Percentiles rank a stretch among this genome's conserved stretches.
These are phyloP conservation scores for Hordeum marinum DNA, from an alignment of 176 grass and related monocot genomes.

Conservation along the genomic window DNA sequence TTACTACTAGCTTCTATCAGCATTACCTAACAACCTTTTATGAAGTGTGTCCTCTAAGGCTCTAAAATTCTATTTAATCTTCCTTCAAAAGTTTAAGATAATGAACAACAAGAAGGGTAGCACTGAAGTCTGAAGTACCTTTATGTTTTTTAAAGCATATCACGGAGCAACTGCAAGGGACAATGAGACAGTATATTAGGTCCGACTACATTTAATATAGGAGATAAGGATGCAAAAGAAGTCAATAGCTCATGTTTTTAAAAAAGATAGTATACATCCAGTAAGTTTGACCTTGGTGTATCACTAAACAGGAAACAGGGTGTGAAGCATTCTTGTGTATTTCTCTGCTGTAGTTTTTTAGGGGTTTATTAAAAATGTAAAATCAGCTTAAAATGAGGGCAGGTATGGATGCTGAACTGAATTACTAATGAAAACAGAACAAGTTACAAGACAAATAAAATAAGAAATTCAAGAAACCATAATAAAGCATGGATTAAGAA, in stretches of 20 bases:
- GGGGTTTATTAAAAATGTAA: background rate
- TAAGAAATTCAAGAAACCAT: background rate
- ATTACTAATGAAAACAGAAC: background rate
- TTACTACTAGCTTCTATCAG: background rate
- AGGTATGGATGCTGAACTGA: background rate
- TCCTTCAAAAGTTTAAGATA: background rate
- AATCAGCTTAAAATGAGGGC: background rate
- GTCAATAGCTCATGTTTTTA: background rate
- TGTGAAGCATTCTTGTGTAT: slow-evolving; percentile 18
- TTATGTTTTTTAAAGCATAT: slow-evolving; percentile 95
- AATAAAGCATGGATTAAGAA: background rate
- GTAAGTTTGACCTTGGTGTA: background rate
- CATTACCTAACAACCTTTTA: background rate
- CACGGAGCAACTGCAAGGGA: slow-evolving; percentile 81
- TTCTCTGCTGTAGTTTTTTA: background rate
- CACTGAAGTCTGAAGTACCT: slow-evolving; percentile 48
- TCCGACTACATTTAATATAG: background rate
- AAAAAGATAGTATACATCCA: background rate
- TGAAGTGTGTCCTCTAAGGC: background rate
- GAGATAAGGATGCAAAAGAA: background rate
- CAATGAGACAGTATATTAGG: slow-evolving; percentile 23
- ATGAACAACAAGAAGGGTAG: slow-evolving; percentile 3
- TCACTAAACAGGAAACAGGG: background rate
- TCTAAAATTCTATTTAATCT: background rate
- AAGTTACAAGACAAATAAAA: background rate